These are phyloP conservation scores for Tolypocladium cylindrosporum DNA, from an alignment of 2,329 filamentous ascomycete genomes.

Conservation along the genomic window DNA sequence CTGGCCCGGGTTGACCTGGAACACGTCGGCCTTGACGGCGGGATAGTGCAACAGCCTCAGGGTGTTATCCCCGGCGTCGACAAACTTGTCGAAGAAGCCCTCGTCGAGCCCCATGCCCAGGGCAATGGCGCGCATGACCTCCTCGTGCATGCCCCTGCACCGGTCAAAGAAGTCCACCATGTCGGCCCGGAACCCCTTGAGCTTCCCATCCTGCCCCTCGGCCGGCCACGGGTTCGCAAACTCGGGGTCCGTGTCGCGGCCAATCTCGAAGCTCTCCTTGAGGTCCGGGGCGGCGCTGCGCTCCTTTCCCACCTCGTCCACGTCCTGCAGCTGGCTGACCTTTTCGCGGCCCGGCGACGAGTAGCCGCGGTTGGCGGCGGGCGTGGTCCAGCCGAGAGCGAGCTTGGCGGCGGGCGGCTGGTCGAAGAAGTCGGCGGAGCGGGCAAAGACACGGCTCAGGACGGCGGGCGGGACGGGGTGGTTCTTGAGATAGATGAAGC, in stretches of 20 bases:
- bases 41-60: constrained; percentile 72
- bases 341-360: constrained; percentile 62
- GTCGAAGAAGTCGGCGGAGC: constrained; percentile 62
- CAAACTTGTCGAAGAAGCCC: constrained; percentile 66
- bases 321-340: constrained; percentile 46
- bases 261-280: constrained; percentile 58
- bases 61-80: constrained; percentile 60
- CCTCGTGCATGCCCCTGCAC: constrained; percentile 63
- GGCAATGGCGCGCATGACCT: constrained; percentile 78
- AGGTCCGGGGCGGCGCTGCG: constrained; percentile 51
- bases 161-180: constrained; percentile 69
- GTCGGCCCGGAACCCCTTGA: constrained; percentile 52
- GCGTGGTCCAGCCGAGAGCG: constrained; percentile 58
- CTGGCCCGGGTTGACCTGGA: constrained; percentile 55
- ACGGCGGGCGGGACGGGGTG: constrained; percentile 56
- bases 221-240: constrained; percentile 70
- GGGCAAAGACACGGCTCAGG: constrained; percentile 52
- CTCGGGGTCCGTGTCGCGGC: constrained; percentile 45
- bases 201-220: constrained; percentile 22
- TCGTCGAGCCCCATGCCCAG: constrained; percentile 67
- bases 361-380: constrained; percentile 66
- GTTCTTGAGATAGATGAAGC: constrained; percentile 83
- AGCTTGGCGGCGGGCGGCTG: constrained; percentile 55
- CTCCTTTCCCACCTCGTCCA: constrained; percentile 44
- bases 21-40: constrained; percentile 53